Evolutionary conservation across 1,284 basidiomycete species (phyloP), one percentile per base, ranked within the genome.

Genomic region (Ceratobasidium sp.): DNA sequence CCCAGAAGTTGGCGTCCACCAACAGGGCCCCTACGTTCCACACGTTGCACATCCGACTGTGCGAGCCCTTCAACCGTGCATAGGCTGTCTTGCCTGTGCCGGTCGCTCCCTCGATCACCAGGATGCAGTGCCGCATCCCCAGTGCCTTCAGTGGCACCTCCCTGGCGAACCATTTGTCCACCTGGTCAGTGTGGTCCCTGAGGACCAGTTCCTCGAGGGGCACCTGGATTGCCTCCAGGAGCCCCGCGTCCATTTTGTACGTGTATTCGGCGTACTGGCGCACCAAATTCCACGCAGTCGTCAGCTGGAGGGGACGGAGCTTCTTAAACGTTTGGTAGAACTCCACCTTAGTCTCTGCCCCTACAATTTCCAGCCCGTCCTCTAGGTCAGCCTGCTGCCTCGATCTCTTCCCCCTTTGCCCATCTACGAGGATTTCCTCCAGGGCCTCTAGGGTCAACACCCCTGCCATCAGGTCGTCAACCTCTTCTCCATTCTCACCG

Each of bases 11-110:
- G 28, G 56, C 56, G 28, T 60, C 56, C 28, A 26, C 23, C 9
- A 26, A 60, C 56, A 60, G 28, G 5, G 9, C 26, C 7, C 56
- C 56, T 15, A 60, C 28, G 26, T 60, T 60, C 56, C 56, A 60
- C 56, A 28, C 56, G 15, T 60, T 60, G 56, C 56, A 60, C 56
- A 60, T 23, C 61, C 7, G 61, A 40, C 61, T 63, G 61, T 63
- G 61, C 39, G 39, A 20, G 2, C 61, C 61, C 18, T 63, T 44
- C 5, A 10, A 42, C 10, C 10, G 53, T 1, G 53, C n/a, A n/a
- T 26, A 55, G 0, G 53, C 53, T 10, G 53, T 55, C 6, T 63
- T 63, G 3, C 61, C 61, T 10, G 33, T 42, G 3, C 61, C 39
- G 9, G 61, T 63, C 18, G 1, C 40, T n/a, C 61, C 61, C 7